phyloP scores from a whole-genome alignment of 176 grass and related monocot species.

The Musa acuminata region DNA sequence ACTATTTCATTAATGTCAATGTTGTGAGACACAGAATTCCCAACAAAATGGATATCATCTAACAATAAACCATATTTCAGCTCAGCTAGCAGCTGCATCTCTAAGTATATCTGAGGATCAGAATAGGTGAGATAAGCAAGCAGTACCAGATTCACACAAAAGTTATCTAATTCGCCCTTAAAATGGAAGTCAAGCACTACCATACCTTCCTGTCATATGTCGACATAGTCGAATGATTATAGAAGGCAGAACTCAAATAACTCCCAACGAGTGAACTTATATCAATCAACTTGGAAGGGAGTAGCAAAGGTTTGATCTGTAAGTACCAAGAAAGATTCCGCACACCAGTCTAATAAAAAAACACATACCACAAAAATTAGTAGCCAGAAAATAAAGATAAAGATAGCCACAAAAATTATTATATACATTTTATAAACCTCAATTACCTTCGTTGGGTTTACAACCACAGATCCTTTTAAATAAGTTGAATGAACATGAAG shows the following conservation, averaged over 20 bases:
- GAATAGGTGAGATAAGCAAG: constrained; percentile 20
- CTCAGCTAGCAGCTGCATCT: constrained; percentile 61
- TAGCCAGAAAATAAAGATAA: constrained; percentile 22
- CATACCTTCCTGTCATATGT: constrained; percentile 59
- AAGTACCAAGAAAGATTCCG: constrained; percentile 67
- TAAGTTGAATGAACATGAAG: constrained; percentile 83
- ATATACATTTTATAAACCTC: background rate
- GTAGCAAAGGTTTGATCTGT: constrained; percentile 43
- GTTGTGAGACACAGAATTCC: constrained; percentile 30
- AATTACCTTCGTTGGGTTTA: constrained; percentile 76
- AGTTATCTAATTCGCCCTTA: background rate
- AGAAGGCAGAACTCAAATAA: constrained; percentile 57
- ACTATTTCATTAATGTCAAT: constrained; percentile 38
- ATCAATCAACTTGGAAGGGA: constrained; percentile 61
- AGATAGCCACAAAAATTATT: background rate
- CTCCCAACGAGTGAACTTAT: constrained; percentile 53
- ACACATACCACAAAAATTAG: background rate
- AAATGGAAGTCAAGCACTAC: constrained; percentile 1
- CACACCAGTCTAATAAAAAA: constrained; percentile 51
- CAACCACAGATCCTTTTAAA: constrained; percentile 55
- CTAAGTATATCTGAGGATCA: constrained; percentile 59
- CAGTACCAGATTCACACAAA: constrained; percentile 9
- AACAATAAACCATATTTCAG: constrained; percentile 55
- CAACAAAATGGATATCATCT: constrained; percentile 45
- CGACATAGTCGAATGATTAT: constrained; percentile 51